Percentiles rank a stretch among this genome's conserved stretches.
Evolutionary conservation across 768 basidiomycete species (phyloP).

Genomic region (Mrakia frigida): DNA sequence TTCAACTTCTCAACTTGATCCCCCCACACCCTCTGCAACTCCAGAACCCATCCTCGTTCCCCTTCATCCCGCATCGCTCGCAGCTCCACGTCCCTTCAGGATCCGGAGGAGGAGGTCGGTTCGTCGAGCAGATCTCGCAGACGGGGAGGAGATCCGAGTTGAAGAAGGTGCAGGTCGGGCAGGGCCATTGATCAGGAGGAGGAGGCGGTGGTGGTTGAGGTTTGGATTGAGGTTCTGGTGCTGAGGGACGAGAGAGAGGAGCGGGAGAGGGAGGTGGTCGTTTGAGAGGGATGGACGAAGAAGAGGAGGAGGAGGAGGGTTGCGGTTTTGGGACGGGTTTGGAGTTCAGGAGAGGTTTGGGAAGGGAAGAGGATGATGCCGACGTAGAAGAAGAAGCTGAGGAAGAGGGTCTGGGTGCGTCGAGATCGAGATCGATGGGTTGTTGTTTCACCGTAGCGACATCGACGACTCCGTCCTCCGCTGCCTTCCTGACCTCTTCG

Average conservation of each 20-base stretch:
- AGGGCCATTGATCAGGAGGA: constrained; percentile 12
- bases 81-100: constrained; percentile 10
- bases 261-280: neutral
- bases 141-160: neutral
- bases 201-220: neutral
- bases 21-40: constrained; percentile 4
- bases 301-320: neutral
- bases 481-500: constrained; percentile 10
- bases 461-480: constrained; percentile 23
- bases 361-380: neutral
- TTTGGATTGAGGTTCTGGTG: neutral
- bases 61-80: neutral
- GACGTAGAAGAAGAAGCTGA: too few species aligned
- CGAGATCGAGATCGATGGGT: neutral
- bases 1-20: constrained; percentile 14
- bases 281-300: neutral
- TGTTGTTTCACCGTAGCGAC: neutral
- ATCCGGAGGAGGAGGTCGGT: neutral
- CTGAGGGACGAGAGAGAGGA: neutral
- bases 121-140: constrained; percentile 17
- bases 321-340: neutral
- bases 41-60: constrained; percentile 15
- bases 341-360: neutral
- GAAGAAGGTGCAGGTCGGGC: constrained; percentile 29
- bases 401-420: neutral